phyloP scores from a whole-genome alignment of 2,329 filamentous ascomycete species.

The Phialocephala subalpina region DNA sequence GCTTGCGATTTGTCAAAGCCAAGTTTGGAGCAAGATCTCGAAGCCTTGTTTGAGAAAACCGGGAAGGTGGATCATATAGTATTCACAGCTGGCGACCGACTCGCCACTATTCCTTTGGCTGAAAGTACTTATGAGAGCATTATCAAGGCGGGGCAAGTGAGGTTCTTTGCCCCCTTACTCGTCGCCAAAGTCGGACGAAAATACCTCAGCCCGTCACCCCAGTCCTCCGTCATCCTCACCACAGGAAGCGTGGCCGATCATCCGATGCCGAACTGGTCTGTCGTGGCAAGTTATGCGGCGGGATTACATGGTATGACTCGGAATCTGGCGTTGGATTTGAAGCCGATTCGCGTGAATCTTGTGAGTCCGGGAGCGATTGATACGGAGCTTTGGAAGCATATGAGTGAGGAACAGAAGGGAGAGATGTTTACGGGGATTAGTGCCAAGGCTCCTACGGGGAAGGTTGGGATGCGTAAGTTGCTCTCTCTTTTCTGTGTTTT shows the following conservation, averaged over 20 bases:
- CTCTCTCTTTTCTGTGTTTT: background rate
- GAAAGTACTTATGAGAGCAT: conserved; percentile 31
- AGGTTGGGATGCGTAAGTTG: conserved; percentile 32
- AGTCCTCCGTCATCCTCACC: conserved; percentile 33
- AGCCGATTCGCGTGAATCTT: conserved; percentile 69
- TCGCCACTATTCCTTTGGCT: conserved; percentile 18
- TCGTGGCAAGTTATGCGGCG: conserved; percentile 56
- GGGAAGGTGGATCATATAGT: conserved; percentile 38
- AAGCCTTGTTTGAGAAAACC: conserved; percentile 48
- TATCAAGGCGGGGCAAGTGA: conserved; percentile 31
- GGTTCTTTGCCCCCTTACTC: conserved; percentile 38
- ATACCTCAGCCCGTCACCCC: conserved; percentile 28
- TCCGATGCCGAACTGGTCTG: conserved; percentile 49
- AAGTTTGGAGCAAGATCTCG: conserved; percentile 47
- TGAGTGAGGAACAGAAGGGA: conserved; percentile 47
- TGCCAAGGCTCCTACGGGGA: conserved; percentile 26
- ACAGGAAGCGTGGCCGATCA: conserved; percentile 30
- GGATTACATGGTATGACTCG: conserved; percentile 61
- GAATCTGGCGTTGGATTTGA: conserved; percentile 67
- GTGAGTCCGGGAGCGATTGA: conserved; percentile 63
- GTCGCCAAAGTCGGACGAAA: conserved; percentile 36
- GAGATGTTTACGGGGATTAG: conserved; percentile 36
- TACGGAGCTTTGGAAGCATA: conserved; percentile 54
- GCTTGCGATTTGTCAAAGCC: conserved; percentile 35
- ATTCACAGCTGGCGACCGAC: conserved; percentile 37